Percentiles rank a stretch among this genome's conserved stretches.
Evolutionary conservation across 2,329 filamentous ascomycete genomes (phyloP).

Genomic region (Alternaria postmessia): DNA sequence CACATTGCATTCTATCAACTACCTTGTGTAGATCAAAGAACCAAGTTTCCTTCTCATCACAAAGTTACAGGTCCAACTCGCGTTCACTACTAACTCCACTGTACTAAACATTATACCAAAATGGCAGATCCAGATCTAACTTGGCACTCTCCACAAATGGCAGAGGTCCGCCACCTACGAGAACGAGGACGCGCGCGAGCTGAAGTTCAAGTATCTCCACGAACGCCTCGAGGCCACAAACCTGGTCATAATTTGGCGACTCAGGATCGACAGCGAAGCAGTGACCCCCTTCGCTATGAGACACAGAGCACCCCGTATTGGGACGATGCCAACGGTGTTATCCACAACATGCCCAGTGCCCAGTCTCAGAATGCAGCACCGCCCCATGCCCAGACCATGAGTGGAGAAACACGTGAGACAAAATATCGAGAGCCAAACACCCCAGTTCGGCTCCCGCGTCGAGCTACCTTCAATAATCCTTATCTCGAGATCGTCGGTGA

Average conservation of each 20-base stretch:
- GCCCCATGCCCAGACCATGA: neutral
- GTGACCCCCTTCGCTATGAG: neutral
- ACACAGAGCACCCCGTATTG: neutral
- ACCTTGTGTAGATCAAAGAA: neutral
- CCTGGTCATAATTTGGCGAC: neutral
- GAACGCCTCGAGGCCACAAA: neutral
- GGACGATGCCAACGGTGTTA: conserved; percentile 6
- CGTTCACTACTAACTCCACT: neutral
- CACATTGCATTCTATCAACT: neutral
- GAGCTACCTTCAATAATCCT: neutral
- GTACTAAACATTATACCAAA: neutral
- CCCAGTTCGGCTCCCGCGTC: neutral
- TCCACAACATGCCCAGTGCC: neutral
- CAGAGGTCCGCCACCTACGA: neutral
- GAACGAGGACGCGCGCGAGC: too few relatives aligned
- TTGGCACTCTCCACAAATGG: neutral
- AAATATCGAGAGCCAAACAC: accelerated
- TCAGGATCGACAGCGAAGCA: neutral
- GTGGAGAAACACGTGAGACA: neutral
- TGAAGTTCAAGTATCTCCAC: neutral
- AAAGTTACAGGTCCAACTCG: neutral
- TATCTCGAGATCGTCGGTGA: neutral
- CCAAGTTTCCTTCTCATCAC: neutral
- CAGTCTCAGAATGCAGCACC: neutral
- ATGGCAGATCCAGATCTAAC: neutral